phyloP scores from a whole-genome alignment of 2,329 filamentous ascomycete species.

The Clonostachys sp. region DNA sequence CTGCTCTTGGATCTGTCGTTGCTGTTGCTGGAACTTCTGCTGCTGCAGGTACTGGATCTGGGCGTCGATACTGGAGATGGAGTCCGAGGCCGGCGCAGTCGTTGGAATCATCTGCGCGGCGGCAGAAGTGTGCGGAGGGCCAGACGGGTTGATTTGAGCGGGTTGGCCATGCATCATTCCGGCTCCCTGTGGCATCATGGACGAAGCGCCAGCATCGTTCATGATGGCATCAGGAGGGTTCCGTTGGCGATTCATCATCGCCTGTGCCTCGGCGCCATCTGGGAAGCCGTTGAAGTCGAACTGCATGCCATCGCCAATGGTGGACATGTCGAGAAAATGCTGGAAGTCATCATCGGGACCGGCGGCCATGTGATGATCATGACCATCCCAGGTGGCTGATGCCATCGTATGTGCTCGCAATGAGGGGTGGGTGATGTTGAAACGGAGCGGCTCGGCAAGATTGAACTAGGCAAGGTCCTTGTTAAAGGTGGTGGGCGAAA shows the following conservation, averaged over 20 bases:
- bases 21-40: slow-evolving; percentile 57
- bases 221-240: slow-evolving; percentile 7
- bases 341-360: slow-evolving; percentile 57
- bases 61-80: slow-evolving; percentile 56
- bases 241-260: slow-evolving; percentile 19
- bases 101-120: slow-evolving; percentile 35
- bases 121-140: slow-evolving; percentile 13
- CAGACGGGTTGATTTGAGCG: slow-evolving; percentile 36
- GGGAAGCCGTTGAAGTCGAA: slow-evolving; percentile 58
- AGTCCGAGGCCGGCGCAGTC: slow-evolving; percentile 32
- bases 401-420: slow-evolving; percentile 37
- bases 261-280: slow-evolving; percentile 22
- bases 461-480: too few relatives aligned
- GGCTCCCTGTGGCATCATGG: background rate
- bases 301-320: slow-evolving; percentile 46
- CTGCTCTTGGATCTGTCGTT: slow-evolving; percentile 53
- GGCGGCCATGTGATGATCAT: slow-evolving; percentile 49
- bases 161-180: slow-evolving; percentile 38
- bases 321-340: slow-evolving; percentile 58
- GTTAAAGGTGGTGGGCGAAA: too few relatives aligned
- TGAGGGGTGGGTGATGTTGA: too few relatives aligned
- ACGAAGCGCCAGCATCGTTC: slow-evolving; percentile 16
- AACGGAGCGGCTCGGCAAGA: too few relatives aligned
- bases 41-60: slow-evolving; percentile 64
- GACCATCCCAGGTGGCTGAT: slow-evolving; percentile 48